Evolutionary conservation across 495 filamentous ascomycete genomes (phyloP).

Genomic region (Peziza echinospora): DNA sequence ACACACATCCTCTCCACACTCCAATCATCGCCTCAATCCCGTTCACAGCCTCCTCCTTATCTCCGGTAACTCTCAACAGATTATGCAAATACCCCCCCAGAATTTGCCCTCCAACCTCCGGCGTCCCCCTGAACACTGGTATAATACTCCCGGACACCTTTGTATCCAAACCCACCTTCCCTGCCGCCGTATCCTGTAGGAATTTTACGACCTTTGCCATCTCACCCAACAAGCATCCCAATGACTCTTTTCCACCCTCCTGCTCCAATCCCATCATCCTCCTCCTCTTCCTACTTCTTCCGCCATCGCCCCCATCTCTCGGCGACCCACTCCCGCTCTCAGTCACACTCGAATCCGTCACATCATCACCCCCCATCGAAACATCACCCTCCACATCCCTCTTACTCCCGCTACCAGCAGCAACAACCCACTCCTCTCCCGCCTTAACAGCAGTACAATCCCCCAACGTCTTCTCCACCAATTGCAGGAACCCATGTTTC

Average conservation of each 20-base stretch:
- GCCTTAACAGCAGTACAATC: constrained; percentile 1
- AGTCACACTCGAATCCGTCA: neutral
- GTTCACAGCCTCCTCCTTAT: neutral
- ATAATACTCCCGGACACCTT: constrained; percentile 5
- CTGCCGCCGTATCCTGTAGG: constrained; percentile 3
- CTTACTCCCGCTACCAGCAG: neutral
- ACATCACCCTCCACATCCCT: neutral
- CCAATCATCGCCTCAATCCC: constrained; percentile 8
- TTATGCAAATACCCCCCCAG: constrained; percentile 13
- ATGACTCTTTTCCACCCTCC: no score
- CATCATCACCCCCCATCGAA: neutral
- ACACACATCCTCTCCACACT: constrained; percentile 15
- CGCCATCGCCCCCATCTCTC: neutral
- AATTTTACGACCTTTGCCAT: constrained; percentile 6
- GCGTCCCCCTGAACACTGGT: constrained; percentile 5
- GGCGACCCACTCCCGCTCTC: neutral
- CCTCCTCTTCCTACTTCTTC: neutral
- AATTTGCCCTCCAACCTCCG: constrained; percentile 9
- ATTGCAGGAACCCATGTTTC: constrained; percentile 13
- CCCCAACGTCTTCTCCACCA: constrained; percentile 8
- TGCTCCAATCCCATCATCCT: no score
- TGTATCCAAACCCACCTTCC: neutral
- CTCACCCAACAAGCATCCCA: neutral
- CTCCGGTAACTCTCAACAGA: neutral
- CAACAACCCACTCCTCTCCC: neutral